These are phyloP conservation scores for Phyllachora maydis DNA, from an alignment of 2,329 filamentous ascomycete genomes.

Conservation along the genomic window DNA sequence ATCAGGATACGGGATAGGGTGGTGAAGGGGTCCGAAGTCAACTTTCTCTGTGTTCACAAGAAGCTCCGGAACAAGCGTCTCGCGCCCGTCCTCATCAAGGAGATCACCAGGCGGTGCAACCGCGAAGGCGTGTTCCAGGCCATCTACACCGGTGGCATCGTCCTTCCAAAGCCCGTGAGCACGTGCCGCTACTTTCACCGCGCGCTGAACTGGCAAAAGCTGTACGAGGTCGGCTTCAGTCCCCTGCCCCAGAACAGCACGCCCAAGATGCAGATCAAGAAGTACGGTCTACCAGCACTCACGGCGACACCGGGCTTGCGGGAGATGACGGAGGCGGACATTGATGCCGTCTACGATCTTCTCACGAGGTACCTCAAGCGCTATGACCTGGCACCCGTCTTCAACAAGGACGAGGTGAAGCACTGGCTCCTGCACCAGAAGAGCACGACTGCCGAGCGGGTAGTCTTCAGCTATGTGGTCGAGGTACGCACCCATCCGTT, in stretches of 20 bases:
- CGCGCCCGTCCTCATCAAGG: slow-evolving; percentile 87
- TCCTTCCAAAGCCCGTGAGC: slow-evolving; percentile 79
- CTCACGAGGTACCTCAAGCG: slow-evolving; percentile 58
- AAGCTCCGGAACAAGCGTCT: slow-evolving; percentile 87
- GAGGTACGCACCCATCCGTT: slow-evolving; percentile 27
- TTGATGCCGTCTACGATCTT: slow-evolving; percentile 54
- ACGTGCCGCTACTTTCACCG: slow-evolving; percentile 94
- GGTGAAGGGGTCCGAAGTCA: slow-evolving; percentile 75
- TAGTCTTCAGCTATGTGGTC: slow-evolving; percentile 86
- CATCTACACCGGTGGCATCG: slow-evolving; percentile 82
- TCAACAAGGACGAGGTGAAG: slow-evolving; percentile 57
- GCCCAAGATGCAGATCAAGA: slow-evolving; percentile 64
- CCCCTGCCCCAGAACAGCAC: slow-evolving; percentile 70
- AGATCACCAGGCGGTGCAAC: slow-evolving; percentile 87
- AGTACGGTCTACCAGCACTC: slow-evolving; percentile 60
- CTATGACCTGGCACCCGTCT: slow-evolving; percentile 71
- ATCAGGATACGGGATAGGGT: slow-evolving; percentile 60
- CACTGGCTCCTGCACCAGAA: slow-evolving; percentile 74
- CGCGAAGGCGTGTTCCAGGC: slow-evolving; percentile 76
- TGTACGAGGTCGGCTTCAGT: slow-evolving; percentile 88
- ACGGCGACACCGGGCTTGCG: slow-evolving; percentile 60
- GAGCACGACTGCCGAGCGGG: slow-evolving; percentile 45
- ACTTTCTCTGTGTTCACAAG: slow-evolving; percentile 97
- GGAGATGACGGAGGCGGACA: slow-evolving; percentile 58
- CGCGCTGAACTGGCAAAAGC: slow-evolving; percentile 84